These are phyloP conservation scores for Leucaena leucocephala DNA, from an alignment of 306 rosid species.

Conservation along the genomic window DNA sequence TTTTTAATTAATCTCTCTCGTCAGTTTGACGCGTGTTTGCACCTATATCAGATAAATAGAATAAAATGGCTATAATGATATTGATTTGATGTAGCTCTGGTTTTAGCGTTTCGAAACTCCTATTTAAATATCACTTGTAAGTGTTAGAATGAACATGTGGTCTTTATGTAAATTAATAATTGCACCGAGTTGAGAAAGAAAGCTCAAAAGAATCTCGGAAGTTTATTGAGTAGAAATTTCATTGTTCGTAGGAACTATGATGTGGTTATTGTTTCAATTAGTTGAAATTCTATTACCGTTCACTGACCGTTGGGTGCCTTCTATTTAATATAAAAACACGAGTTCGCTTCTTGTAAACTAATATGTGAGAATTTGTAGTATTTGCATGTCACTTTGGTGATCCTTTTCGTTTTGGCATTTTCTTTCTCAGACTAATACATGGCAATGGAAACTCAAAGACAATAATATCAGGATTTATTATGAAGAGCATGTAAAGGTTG, in stretches of 20 bases:
- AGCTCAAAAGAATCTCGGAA: background rate
- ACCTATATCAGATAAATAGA: background rate
- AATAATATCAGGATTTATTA: slow-evolving; percentile 70
- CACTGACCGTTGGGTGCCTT: background rate
- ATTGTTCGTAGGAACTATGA: background rate
- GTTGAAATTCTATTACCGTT: background rate
- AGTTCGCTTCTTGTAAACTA: background rate
- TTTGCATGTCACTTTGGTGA: slow-evolving; percentile 22
- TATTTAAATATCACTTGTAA: background rate
- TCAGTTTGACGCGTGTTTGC: slow-evolving; percentile 1
- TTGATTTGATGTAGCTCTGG: slow-evolving; percentile 9
- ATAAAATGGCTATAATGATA: background rate
- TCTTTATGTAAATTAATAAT: background rate
- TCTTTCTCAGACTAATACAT: slow-evolving; percentile 64
- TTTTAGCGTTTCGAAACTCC: slow-evolving; percentile 1
- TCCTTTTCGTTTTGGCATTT: slow-evolving; percentile 8
- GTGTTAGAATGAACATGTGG: background rate
- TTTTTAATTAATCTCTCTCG: background rate
- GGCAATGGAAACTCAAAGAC: slow-evolving; percentile 93
- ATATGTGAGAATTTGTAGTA: slow-evolving; percentile 2
- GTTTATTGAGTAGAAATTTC: slow-evolving; percentile 6
- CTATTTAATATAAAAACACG: background rate
- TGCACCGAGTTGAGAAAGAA: background rate
- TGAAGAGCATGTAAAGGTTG: slow-evolving; percentile 76
- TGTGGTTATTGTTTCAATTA: background rate